Percentiles rank a stretch among this genome's conserved stretches.
These are phyloP conservation scores for Leccinellum albellum DNA, from an alignment of 768 basidiomycete genomes.

Conservation along the genomic window DNA sequence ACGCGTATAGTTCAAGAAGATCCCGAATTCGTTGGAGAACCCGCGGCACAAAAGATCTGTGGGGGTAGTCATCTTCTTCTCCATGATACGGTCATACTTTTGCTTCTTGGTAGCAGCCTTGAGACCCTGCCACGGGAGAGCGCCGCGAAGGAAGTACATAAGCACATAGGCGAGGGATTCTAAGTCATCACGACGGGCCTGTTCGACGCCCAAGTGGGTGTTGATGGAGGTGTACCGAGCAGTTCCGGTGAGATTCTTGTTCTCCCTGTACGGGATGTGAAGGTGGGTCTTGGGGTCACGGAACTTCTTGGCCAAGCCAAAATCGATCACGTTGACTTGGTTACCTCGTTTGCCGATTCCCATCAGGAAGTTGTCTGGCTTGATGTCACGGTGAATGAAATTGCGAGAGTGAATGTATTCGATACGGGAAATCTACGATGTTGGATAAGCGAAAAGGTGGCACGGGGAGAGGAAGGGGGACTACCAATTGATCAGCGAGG, in stretches of 20 bases:
- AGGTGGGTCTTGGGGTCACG: slow-evolving; percentile 99
- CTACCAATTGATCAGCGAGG: slow-evolving; percentile 92
- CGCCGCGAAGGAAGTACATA: slow-evolving; percentile 99
- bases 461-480: rapidly evolving
- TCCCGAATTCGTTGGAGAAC: slow-evolving; percentile 99
- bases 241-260: slow-evolving; percentile 99
- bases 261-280: slow-evolving; percentile 99
- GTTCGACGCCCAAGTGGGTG: slow-evolving; percentile 97
- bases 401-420: slow-evolving; percentile 99
- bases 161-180: slow-evolving; percentile 98
- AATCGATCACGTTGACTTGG: slow-evolving; percentile 98
- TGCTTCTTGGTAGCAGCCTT: slow-evolving; percentile 99
- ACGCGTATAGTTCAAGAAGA: slow-evolving; percentile 98
- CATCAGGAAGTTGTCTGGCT: slow-evolving; percentile 99
- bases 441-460: slow-evolving; percentile 40
- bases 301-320: slow-evolving; percentile 99
- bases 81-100: slow-evolving; percentile 99
- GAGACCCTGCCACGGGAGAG: slow-evolving; percentile 98
- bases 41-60: slow-evolving; percentile 96
- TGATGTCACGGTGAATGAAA: slow-evolving; percentile 97
- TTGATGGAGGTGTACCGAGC: slow-evolving; percentile 99
- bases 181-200: slow-evolving; percentile 95
- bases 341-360: slow-evolving; percentile 99
- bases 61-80: slow-evolving; percentile 99
- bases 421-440: slow-evolving; percentile 86